phyloP scores from a whole-genome alignment of 345 rosid genomes.

The Nasturtium officinale region DNA sequence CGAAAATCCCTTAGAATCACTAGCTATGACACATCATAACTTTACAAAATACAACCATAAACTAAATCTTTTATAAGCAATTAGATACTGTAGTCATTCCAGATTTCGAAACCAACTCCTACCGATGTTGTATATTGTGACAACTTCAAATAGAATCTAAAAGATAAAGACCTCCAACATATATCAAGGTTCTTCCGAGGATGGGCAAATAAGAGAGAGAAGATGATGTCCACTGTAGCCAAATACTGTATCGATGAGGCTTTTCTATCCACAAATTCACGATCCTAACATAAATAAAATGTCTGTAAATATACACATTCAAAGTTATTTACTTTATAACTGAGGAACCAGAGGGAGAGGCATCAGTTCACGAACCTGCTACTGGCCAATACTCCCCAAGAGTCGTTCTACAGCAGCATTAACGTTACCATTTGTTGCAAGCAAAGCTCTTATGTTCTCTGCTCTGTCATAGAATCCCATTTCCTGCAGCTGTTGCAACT shows the following conservation, averaged over 20 bases:
- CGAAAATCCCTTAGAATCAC: too few species aligned
- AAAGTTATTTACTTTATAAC: constrained; percentile 33
- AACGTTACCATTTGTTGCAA: constrained; percentile 80
- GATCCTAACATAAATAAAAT: constrained; percentile 30
- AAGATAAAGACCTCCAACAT: not conserved
- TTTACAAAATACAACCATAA: too few species aligned
- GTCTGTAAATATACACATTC: constrained; percentile 5
- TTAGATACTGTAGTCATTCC: constrained; percentile 25
- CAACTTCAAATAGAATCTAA: constrained; percentile 23
- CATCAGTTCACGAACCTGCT: constrained; percentile 34
- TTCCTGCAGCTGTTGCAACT: constrained; percentile 81
- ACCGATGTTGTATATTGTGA: constrained; percentile 30
- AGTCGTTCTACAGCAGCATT: constrained; percentile 93
- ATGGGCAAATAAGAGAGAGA: not conserved
- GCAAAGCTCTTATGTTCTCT: constrained; percentile 82
- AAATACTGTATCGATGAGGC: constrained; percentile 30
- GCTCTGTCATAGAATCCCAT: constrained; percentile 91
- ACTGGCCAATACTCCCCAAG: constrained; percentile 72
- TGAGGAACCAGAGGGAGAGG: constrained; percentile 24
- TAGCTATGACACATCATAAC: too few species aligned
- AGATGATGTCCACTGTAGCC: not conserved
- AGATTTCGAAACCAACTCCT: constrained; percentile 13
- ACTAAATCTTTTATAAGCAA: too few species aligned
- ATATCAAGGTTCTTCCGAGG: too few species aligned
- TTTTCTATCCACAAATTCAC: constrained; percentile 41